Percentiles rank a stretch among this genome's conserved stretches.
Evolutionary conservation across 176 grass and related monocot species (phyloP).

Genomic region (Aechmea fasciata): DNA sequence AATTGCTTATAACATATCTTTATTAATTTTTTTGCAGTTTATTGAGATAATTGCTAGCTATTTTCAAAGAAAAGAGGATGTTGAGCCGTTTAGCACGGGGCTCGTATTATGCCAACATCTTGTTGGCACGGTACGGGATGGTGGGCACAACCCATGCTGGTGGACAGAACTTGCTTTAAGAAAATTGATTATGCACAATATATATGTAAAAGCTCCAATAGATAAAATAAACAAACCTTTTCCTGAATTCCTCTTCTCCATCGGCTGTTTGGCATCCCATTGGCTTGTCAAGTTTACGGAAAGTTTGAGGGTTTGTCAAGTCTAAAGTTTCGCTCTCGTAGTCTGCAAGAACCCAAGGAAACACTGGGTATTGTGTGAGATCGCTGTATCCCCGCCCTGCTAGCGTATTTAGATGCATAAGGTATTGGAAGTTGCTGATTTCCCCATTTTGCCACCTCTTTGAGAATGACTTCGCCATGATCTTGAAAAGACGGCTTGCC

Average conservation of each 20-base stretch:
- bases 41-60: not conserved
- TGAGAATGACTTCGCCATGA: constrained; percentile 84
- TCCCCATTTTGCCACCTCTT: constrained; percentile 99
- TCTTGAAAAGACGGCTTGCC: constrained; percentile 80
- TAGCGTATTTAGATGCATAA: constrained; percentile 98
- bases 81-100: no score
- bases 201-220: not conserved
- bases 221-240: constrained; percentile 58
- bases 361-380: constrained; percentile 97
- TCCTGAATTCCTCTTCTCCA: constrained; percentile 85
- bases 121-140: no score
- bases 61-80: not conserved
- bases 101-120: no score
- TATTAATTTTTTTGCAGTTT: no score
- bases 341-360: constrained; percentile 98
- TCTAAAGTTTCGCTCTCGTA: constrained; percentile 86
- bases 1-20: no score
- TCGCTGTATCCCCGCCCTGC: constrained; percentile 97
- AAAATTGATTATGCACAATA: no score
- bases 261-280: constrained; percentile 95
- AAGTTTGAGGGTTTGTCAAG: constrained; percentile 59
- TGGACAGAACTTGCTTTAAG: not conserved
- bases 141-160: not conserved
- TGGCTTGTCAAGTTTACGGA: constrained; percentile 96
- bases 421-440: constrained; percentile 98